Evolutionary conservation across 108 stramenopile species (phyloP), one percentile per base, ranked within the genome.

Genomic region (Nitzschia inconspicua): DNA sequence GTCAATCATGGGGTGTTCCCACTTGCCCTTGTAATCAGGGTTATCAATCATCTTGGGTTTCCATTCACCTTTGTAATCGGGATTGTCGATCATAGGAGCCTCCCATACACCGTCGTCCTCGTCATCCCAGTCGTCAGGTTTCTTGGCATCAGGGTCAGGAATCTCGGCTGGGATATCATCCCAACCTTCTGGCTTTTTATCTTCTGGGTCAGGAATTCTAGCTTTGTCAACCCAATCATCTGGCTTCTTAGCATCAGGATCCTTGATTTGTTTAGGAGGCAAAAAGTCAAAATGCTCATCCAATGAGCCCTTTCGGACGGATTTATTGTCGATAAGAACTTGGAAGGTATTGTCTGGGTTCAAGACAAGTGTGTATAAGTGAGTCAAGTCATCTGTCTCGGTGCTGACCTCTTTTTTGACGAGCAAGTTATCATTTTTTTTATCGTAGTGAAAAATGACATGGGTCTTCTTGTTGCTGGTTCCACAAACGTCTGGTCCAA

Each of bases 71-170:
- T 95, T 91, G 82, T 91, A 98, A 5, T 90, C 95, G n/a, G 97
- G 97, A 80, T 98, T 99, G 74, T 95, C 89, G 44, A 99, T 80
- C 82, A 95, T 86, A 9, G 96, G 96, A 20, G 98, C 68, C 51
- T 85, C 82, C 97, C 97, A 98, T 70, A 95, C 96, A 52, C 98
- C 98, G 69, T 99, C 97, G 63, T 98, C 98, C 41, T 97, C 98
- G 46, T 97, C 98, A 81, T 97, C 96, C 98, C 98, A 99, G 72
- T 99, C 97, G 34, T 96, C 97, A 14, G 98, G 98, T 67, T 97
- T 97, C 25, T 42, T 55, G 24, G 98, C 96, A 48, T 84, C 86
- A 16, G 95, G 95, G 71, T 99, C 98, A 25, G 92, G 80, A 55
- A 99, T 93, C 63, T 95, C 88, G 24, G 73, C 68, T 19, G 93